phyloP scores from a whole-genome alignment of 2,329 filamentous ascomycete genomes.

The Trichophyton mentagrophytes region DNA sequence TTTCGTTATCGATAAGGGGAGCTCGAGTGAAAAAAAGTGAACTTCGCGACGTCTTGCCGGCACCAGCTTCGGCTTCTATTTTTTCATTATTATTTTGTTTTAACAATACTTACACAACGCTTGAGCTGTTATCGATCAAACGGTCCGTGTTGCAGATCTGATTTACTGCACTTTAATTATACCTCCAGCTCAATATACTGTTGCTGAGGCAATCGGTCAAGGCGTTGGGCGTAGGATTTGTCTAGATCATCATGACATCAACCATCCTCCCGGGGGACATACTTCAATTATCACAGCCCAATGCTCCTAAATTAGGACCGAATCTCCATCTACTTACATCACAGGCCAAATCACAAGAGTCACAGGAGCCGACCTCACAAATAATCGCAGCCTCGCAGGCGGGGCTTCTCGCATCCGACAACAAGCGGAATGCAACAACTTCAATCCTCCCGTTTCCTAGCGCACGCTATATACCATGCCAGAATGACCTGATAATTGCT shows the following conservation, averaged over 20 bases:
- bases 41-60: neutral
- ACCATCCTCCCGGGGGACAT: slow-evolving; percentile 74
- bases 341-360: slow-evolving; percentile 31
- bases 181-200: neutral
- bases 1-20: neutral
- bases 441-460: slow-evolving; percentile 26
- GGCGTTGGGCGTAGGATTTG: neutral
- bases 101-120: neutral
- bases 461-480: slow-evolving; percentile 59
- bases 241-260: slow-evolving; percentile 39
- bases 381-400: slow-evolving; percentile 24
- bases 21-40: neutral
- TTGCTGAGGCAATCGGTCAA: neutral
- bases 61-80: neutral
- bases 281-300: slow-evolving; percentile 42
- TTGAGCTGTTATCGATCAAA: neutral
- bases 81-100: neutral
- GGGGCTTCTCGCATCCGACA: slow-evolving; percentile 27
- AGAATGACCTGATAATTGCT: slow-evolving; percentile 80
- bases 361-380: slow-evolving; percentile 49
- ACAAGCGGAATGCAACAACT: slow-evolving; percentile 27
- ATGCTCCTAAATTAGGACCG: slow-evolving; percentile 64
- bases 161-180: neutral
- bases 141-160: neutral
- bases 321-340: slow-evolving; percentile 68